Percentiles rank a stretch among this genome's conserved stretches.
These are phyloP conservation scores for Trichoderma virens DNA, from an alignment of 495 filamentous ascomycete species.

Conservation along the genomic window DNA sequence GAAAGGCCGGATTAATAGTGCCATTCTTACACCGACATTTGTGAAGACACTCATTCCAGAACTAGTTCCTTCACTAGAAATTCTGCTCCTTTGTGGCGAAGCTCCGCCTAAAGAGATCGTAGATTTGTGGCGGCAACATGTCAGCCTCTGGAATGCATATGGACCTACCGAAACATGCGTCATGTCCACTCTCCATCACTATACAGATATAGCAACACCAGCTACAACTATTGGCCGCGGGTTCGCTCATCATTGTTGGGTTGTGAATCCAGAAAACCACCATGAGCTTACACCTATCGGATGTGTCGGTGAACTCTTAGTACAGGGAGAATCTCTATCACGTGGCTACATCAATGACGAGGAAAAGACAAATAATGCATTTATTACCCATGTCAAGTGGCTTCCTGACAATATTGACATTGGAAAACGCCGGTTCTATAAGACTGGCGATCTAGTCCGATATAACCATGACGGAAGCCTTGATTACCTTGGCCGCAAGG, in stretches of 20 bases:
- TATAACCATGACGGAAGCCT: constrained; percentile 50
- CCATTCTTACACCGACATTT: constrained; percentile 23
- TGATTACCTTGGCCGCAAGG: constrained; percentile 53
- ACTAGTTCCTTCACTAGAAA: constrained; percentile 30
- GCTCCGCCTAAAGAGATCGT: constrained; percentile 14
- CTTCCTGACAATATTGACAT: not conserved
- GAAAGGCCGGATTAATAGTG: not conserved
- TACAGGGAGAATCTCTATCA: constrained; percentile 24
- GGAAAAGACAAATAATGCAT: not conserved
- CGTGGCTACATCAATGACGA: constrained; percentile 27
- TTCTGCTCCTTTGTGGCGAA: constrained; percentile 31
- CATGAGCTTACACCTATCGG: constrained; percentile 33
- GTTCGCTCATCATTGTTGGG: constrained; percentile 35
- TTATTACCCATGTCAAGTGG: not conserved
- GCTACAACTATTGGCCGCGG: constrained; percentile 21
- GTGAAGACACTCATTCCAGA: constrained; percentile 29
- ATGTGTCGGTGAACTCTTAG: constrained; percentile 38
- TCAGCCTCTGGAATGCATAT: constrained; percentile 20
- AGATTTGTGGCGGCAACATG: constrained; percentile 14
- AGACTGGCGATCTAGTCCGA: constrained; percentile 57
- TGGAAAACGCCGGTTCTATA: constrained; percentile 43
- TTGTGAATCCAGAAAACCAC: constrained; percentile 26
- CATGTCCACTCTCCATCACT: not conserved
- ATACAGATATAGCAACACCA: constrained; percentile 15
- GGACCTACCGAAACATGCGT: constrained; percentile 37